Base-by-base conservation (phyloP, 495 filamentous ascomycete species). In the Xylaria sp. region DNA sequence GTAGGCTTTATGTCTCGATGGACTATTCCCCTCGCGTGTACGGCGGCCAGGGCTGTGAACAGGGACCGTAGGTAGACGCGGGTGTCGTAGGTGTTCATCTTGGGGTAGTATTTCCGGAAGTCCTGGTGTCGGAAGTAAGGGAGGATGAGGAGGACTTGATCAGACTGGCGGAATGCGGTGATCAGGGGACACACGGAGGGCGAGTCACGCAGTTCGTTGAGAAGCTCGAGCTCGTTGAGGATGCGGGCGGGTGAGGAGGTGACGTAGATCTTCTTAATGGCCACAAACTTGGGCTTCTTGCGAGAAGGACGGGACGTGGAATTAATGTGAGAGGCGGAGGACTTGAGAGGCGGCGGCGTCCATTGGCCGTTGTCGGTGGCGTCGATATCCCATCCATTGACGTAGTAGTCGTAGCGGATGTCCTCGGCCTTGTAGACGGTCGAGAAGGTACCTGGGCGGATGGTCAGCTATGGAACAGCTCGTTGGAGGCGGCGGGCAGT, bases 1-100 rank as follows among this genome's bases (percentile, higher is more conserved):
- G 96, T 99, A n/a, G 96, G 96, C 79, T 99, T 99, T 79, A 99
- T 98, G 80, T 99, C 96, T 66, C 96, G 91, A 78, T 99, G 96
- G 21, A 99, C 85, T 68, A 99, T 98, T 24, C 87, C 84, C 75
- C 91, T 89, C 44, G 85, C 84, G 79, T 99, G 96, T 12, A 98
- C 94, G 26, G 92, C 91, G 19, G 87, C 84, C 7, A 99, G 85
- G 0, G 97, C 96, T 6, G 89, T 89, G 78, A 99, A 94, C 11
- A 99, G 86, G 6, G 92, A 97, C 21, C 89, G 88, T 74, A 99
- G 93, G 79, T 98, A 99, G 77, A 94, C 85, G 63, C 90, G 87
- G 81, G 97, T 96, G 72, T 98, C 94, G 31, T 86, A 82, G 26
- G 95, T 87, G 61, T 89, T 91, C 86, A 99, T 94, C 24, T 92